Percentiles rank a stretch among this genome's conserved stretches.
phyloP scores from a whole-genome alignment of 2,329 filamentous ascomycete species.

The Mycosphaerella sp. region DNA sequence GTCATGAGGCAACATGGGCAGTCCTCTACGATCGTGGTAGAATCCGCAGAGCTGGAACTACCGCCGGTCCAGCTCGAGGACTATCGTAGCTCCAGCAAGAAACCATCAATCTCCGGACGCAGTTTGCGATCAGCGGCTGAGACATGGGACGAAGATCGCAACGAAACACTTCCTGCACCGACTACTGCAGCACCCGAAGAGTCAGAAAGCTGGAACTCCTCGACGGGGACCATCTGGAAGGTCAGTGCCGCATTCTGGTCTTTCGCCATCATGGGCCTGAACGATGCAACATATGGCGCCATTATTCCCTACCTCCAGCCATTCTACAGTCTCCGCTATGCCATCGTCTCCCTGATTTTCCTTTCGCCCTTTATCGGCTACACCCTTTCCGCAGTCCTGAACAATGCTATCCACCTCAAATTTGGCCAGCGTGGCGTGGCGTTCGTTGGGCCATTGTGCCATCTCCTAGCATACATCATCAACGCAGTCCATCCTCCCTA shows the following conservation, averaged over 20 bases:
- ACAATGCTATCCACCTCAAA: constrained; percentile 57
- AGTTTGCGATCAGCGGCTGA: constrained; percentile 18
- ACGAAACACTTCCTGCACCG: constrained; percentile 42
- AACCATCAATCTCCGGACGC: constrained; percentile 19
- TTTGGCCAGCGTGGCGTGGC: constrained; percentile 67
- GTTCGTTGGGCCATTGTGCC: constrained; percentile 55
- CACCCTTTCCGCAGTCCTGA: constrained; percentile 55
- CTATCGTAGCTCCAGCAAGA: constrained; percentile 17
- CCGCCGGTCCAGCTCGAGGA: constrained; percentile 20
- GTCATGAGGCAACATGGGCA: constrained; percentile 19
- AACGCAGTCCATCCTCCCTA: constrained; percentile 64
- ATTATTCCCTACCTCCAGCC: constrained; percentile 52
- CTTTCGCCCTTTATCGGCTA: constrained; percentile 62
- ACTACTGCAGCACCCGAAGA: constrained; percentile 37
- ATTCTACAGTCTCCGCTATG: constrained; percentile 58
- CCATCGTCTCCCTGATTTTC: constrained; percentile 60
- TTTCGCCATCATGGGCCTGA: constrained; percentile 61
- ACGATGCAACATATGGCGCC: constrained; percentile 48
- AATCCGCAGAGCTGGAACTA: constrained; percentile 27
- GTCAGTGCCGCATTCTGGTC: constrained; percentile 54
- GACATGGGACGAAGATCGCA: constrained; percentile 21
- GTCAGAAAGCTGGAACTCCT: constrained; percentile 58
- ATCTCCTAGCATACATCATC: constrained; percentile 59
- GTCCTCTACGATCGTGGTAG: constrained; percentile 27
- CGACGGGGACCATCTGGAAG: constrained; percentile 52